Evolutionary conservation across 192 early-diverging fungal genomes (phyloP).

Genomic region (Geranomyces variabilis): DNA sequence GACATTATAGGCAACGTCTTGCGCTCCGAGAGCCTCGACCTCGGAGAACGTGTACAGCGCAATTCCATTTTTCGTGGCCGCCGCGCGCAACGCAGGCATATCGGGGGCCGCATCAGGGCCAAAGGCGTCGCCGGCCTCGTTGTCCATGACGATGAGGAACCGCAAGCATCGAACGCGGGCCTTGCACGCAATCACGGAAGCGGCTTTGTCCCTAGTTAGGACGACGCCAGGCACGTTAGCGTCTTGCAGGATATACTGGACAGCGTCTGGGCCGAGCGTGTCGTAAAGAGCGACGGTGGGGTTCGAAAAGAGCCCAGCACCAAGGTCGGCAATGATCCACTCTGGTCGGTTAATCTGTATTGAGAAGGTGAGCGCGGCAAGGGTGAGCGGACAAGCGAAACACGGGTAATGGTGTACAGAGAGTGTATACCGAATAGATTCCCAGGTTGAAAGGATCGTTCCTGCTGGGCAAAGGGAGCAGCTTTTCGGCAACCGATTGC

Average conservation of each 20-base stretch:
- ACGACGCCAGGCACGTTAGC: conserved; percentile 73
- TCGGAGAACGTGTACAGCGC: conserved; percentile 64
- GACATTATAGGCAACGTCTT: conserved; percentile 43
- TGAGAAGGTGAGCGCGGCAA: no score
- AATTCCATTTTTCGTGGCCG: conserved; percentile 51
- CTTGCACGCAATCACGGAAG: conserved; percentile 36
- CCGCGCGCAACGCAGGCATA: conserved; percentile 44
- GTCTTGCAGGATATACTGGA: conserved; percentile 82
- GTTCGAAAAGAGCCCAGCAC: conserved; percentile 48
- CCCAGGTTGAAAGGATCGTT: conserved; percentile 44
- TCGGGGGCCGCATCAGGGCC: conserved; percentile 15
- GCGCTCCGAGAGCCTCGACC: conserved; percentile 63
- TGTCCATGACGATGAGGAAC: conserved; percentile 54
- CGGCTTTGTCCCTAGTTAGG: conserved; percentile 61
- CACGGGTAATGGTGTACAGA: neutral
- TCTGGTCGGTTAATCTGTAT: conserved; percentile 50
- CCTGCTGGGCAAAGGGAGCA: conserved; percentile 16
- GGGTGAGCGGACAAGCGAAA: no score
- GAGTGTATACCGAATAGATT: conserved; percentile 38
- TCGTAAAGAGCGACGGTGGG: conserved; percentile 89
- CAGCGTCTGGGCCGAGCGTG: conserved; percentile 75
- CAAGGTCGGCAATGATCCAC: conserved; percentile 54
- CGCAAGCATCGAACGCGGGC: conserved; percentile 49
- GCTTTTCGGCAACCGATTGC: conserved; percentile 25
- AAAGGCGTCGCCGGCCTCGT: conserved; percentile 22